Base-by-base conservation (phyloP, 768 basidiomycete genomes). In the Tricholoma matsutake region DNA sequence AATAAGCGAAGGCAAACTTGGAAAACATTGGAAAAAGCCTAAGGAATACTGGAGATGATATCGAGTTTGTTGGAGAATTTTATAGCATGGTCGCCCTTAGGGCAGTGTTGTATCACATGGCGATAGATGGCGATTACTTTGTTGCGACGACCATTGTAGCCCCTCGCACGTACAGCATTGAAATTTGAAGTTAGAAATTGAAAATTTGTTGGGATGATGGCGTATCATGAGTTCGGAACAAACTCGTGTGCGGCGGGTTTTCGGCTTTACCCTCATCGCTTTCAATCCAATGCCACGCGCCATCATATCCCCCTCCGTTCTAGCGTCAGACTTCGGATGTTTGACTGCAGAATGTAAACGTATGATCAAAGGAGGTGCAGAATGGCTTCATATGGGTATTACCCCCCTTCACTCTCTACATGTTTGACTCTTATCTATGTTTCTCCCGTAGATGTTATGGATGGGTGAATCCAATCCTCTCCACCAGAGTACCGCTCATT, bases 351-450 rank as follows among this genome's bases (percentile, higher is more conserved):
- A 99, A 86, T 97, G 97, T 78, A 89, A 91, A 72, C 84, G 95
- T 54, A 98, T 99, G 95, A 94, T 98, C 62, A 87, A 88, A 71
- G 85, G 86, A 63, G 97, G 97, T 11, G 96, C 96, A 20, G 90
- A 98, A 74, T 98, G 97, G 97, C 83, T 98, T 60, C 96, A 98
- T 68, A 98, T 98, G 96, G 95, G 95, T 91, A n/a, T n/a, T n/a
- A 62, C 65, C 72, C 66, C 29, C 32, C 54, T 43, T 49, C 51
- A 57, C 18, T 18, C 60, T 18, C 18, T 43, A 29, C 14, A 56
- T 41, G 18, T 11, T 47, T 51, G 37, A 55, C 43, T 63, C 63
- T 63, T 59, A 56, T 51, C 37, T 60, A 34, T 61, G 13, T 58
- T 32, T 65, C 68, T 10, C 45, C 54, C 54, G 29, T 63, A 97